These are phyloP conservation scores for Mycena galericulata DNA, from an alignment of 768 basidiomycete species.

Conservation along the genomic window DNA sequence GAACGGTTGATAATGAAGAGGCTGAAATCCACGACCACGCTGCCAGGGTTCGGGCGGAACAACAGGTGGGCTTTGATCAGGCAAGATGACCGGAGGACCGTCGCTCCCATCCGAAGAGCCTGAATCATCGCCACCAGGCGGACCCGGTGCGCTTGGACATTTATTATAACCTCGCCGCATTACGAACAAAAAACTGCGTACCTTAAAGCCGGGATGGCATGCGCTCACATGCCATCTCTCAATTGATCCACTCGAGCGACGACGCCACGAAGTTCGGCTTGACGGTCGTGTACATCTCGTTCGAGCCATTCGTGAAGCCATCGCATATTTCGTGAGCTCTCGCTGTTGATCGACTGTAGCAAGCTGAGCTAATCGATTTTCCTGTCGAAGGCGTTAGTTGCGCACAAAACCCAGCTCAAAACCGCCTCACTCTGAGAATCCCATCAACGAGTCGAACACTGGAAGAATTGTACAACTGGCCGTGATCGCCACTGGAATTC, in stretches of 20 bases:
- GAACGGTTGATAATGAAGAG: neutral
- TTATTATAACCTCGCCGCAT: neutral
- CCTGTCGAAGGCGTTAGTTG: slow-evolving; percentile 54
- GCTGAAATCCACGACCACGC: slow-evolving; percentile 29
- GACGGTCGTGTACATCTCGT: slow-evolving; percentile 83
- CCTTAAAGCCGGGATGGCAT: slow-evolving; percentile 51
- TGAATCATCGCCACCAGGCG: slow-evolving; percentile 12
- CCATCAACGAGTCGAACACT: slow-evolving; percentile 76
- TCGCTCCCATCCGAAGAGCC: slow-evolving; percentile 23
- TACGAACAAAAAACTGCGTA: slow-evolving; percentile 36
- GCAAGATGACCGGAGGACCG: slow-evolving; percentile 18
- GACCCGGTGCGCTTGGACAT: slow-evolving; percentile 9
- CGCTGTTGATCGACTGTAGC: slow-evolving; percentile 85
- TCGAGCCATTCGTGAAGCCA: slow-evolving; percentile 84
- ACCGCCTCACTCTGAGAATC: slow-evolving; percentile 67
- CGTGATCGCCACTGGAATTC: slow-evolving; percentile 42
- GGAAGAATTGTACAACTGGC: slow-evolving; percentile 71
- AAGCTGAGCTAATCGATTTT: slow-evolving; percentile 79
- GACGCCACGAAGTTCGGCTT: slow-evolving; percentile 76
- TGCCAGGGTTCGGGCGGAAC: too few relatives aligned
- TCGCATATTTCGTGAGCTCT: slow-evolving; percentile 82
- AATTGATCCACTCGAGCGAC: slow-evolving; percentile 69
- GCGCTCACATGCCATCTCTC: slow-evolving; percentile 53
- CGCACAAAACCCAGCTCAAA: slow-evolving; percentile 3
- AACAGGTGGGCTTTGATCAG: slow-evolving; percentile 5